Conservation (phyloP, 2,329 filamentous ascomycete species). For the Penicillium nordicum region DNA sequence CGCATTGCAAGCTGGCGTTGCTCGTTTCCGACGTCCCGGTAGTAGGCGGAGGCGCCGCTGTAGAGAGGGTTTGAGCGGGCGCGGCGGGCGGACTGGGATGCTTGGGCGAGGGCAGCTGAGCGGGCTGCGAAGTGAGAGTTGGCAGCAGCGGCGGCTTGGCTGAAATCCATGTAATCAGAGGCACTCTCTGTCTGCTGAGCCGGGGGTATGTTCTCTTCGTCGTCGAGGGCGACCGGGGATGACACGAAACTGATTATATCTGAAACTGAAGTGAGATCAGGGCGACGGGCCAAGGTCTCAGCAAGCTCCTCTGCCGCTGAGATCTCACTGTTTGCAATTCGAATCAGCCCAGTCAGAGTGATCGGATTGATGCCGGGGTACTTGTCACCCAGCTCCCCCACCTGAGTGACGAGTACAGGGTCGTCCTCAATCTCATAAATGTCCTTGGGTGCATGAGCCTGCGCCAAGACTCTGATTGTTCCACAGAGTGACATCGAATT, state of each 20-base stretch:
- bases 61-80: conserved; percentile 69
- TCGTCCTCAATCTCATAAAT: conserved; percentile 39
- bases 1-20: conserved; percentile 56
- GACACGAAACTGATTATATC: conserved; percentile 47
- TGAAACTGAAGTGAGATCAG: conserved; percentile 26
- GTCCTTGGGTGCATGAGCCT: conserved; percentile 44
- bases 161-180: conserved; percentile 19
- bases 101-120: conserved; percentile 54
- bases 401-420: conserved; percentile 46
- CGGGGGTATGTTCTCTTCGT: conserved; percentile 16
- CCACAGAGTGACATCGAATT: conserved; percentile 54
- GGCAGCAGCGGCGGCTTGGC: conserved; percentile 38
- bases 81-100: conserved; percentile 56
- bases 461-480: conserved; percentile 56
- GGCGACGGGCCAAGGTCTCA: conserved; percentile 47
- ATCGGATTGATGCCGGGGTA: conserved; percentile 52
- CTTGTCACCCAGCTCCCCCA: conserved; percentile 53
- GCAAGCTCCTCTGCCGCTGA: conserved; percentile 60
- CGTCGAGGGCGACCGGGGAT: conserved; percentile 22
- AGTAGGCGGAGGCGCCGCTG: conserved; percentile 71
- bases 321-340: conserved; percentile 56
- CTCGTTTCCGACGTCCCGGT: conserved; percentile 67
- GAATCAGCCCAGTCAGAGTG: conserved; percentile 53
- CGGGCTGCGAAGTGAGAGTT: conserved; percentile 48
- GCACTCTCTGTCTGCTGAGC: neutral